Evolutionary conservation across 1,139 yeast genomes (phyloP), one percentile per base, ranked within the genome.

Genomic region (Meyerozyma sp.): DNA sequence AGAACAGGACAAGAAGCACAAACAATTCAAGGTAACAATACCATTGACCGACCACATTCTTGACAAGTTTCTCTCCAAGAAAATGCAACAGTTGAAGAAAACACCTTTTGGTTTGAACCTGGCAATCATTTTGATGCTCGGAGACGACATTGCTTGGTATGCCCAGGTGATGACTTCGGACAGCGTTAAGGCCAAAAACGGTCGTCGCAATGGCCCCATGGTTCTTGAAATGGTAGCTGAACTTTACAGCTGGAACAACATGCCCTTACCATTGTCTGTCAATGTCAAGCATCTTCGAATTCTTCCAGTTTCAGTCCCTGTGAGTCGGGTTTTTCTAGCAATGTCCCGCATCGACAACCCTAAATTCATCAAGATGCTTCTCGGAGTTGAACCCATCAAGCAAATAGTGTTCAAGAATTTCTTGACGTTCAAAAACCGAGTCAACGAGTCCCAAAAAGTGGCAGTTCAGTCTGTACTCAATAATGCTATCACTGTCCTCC

Each of bases 401-500:
- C 86, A 81, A 52, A 69, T 82, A 35, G 70, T 68, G 9, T 82
- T 82, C 57, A 72, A 70, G 40, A 82, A 81, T 56, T 68, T 70
- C 49, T 65, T 82, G 40, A 73, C 70, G 44, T 76, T 73, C 49
- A 67, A 77, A 1, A 73, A 68, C 38, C 55, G 67, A 0, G 70
- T 83, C 49, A 83, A 83, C 55, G 79, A 73, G 5, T 83, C 90
- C 0, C 91, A 84, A 54, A 79, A 78, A 49, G 71, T 70, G 20
- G 89, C 89, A 0, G 70, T 83, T 39, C 87, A 83, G 56, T 82
- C 85, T 10, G 86, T 82, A 0, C 59, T 84, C 50, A 82, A 82
- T 54, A 84, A 84, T 54, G 69, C 80, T 1, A 76, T 83, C 23
- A 84, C 90, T 0, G 79, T 80, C 2, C 59, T 81, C 32, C 85